Evolutionary conservation across 2,329 filamentous ascomycete species (phyloP), one percentile per base, ranked within the genome.

Genomic region (Dissoconium aciculare): DNA sequence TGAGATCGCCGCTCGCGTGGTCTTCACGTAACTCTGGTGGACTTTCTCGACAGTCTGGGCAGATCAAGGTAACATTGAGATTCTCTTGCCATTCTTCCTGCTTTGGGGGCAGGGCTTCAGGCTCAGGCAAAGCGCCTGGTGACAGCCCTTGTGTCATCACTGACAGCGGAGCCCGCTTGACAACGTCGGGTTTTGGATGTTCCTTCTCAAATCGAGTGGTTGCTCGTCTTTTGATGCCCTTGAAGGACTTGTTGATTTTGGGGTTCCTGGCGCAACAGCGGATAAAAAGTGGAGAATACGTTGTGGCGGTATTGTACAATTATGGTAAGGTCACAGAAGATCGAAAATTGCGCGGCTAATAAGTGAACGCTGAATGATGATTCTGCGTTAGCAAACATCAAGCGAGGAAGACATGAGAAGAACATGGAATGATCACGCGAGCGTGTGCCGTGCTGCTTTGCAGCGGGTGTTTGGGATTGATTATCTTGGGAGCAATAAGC

Each of bases 1-100:
- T 83, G 54, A 91, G 81, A 56, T 98, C 89, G 41, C 83, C 82
- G 19, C 76, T 80, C 4, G 84, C 84, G 52, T 87, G 89, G 54
- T 95, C 89, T 52, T 95, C 89, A 27, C 89, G 71, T 19, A 98
- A 65, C 42, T 93, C 85, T 4, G 89, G 87, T n/a, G 89, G 89
- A 32, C 74, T 68, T 51, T 93, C 83, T 50, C 78, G 78, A 66
- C 89, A 98, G 52, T 98, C 87, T 11, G 73, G 78, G 55, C 89
- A 98, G 41, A 83, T 76, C 40, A 95, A 59, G 43, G 77, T 74
- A 50, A 83, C 78, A 54, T 82, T 91, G 36, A 95, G 68, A 45
- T 95, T 89, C 55, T 93, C 78, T 49, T 73, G 72, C 66, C 75
- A 92, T 40, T 64, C 54, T 37, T 56, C 49, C 28, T 63, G 52